Evolutionary conservation across 345 rosid species (phyloP).

Genomic region (Eucalyptus sideroxylon): DNA sequence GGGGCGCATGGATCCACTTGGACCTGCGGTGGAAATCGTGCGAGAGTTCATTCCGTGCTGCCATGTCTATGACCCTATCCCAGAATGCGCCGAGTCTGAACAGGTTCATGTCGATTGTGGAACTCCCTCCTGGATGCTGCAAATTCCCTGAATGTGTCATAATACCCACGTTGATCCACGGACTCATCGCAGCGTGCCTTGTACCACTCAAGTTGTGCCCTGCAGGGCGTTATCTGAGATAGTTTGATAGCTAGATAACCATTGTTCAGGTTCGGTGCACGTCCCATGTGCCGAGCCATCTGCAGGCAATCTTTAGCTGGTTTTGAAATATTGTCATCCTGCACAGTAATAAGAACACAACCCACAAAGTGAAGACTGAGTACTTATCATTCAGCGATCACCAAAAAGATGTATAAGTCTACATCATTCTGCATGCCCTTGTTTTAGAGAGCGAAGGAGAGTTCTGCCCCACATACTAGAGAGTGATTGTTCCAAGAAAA

Average conservation of each 20-base stretch:
- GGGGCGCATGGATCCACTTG: constrained; percentile 63
- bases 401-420: no score
- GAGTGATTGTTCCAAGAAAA: neutral
- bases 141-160: no score
- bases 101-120: no score
- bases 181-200: neutral
- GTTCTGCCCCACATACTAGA: neutral
- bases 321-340: neutral
- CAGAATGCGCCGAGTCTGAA: no score
- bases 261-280: neutral
- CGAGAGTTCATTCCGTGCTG: constrained; percentile 39
- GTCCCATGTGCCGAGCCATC: neutral
- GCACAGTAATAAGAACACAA: no score
- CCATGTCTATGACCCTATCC: no score
- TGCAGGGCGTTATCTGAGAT: neutral
- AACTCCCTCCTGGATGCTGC: no score
- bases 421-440: no score
- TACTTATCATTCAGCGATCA: no score
- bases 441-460: neutral
- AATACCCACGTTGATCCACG: neutral
- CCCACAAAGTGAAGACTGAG: no score
- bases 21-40: constrained; percentile 33
- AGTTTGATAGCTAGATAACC: neutral
- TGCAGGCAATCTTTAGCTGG: neutral
- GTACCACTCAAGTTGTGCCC: constrained; percentile 3